phyloP scores from a whole-genome alignment of 768 basidiomycete genomes.

The Agaricus subrufescens region DNA sequence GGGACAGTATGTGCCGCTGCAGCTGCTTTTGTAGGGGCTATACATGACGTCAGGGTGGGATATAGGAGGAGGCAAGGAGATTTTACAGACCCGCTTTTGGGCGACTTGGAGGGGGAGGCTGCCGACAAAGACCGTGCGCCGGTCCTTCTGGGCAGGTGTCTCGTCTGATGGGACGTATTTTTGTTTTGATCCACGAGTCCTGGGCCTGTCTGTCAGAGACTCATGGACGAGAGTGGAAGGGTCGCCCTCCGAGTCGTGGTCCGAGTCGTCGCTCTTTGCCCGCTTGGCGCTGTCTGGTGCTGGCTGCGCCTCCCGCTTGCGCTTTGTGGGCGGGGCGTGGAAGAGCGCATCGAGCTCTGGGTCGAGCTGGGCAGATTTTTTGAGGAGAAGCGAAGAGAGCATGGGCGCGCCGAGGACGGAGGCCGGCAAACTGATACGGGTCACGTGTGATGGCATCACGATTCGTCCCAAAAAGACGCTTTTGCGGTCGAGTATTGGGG shows the following conservation, averaged over 20 bases:
- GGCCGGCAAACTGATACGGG: too few relatives aligned
- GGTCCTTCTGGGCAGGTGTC: slow-evolving; percentile 66
- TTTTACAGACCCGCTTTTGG: slow-evolving; percentile 60
- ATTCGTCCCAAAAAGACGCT: too few relatives aligned
- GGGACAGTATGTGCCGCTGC: slow-evolving; percentile 68
- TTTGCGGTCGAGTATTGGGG: too few relatives aligned
- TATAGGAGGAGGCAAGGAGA: background rate
- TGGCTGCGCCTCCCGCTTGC: slow-evolving; percentile 23
- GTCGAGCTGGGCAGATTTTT: slow-evolving; percentile 40
- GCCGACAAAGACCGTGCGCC: slow-evolving; percentile 88
- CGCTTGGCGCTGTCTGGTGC: slow-evolving; percentile 17
- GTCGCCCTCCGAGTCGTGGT: slow-evolving; percentile 13
- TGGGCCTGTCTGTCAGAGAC: slow-evolving; percentile 33
- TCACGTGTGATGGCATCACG: too few relatives aligned
- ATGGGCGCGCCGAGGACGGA: slow-evolving; percentile 33
- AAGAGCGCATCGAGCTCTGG: slow-evolving; percentile 63
- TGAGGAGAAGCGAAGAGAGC: slow-evolving; percentile 50
- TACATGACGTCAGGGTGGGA: background rate
- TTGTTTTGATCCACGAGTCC: slow-evolving; percentile 23
- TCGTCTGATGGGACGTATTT: slow-evolving; percentile 67
- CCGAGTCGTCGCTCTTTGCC: background rate
- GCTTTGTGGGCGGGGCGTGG: slow-evolving; percentile 32
- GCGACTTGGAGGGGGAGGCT: slow-evolving; percentile 78
- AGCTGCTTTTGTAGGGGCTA: slow-evolving; percentile 76
- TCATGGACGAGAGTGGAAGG: slow-evolving; percentile 55